phyloP scores from a whole-genome alignment of 805 yeast genomes.

The Ogataea glucozyma region DNA sequence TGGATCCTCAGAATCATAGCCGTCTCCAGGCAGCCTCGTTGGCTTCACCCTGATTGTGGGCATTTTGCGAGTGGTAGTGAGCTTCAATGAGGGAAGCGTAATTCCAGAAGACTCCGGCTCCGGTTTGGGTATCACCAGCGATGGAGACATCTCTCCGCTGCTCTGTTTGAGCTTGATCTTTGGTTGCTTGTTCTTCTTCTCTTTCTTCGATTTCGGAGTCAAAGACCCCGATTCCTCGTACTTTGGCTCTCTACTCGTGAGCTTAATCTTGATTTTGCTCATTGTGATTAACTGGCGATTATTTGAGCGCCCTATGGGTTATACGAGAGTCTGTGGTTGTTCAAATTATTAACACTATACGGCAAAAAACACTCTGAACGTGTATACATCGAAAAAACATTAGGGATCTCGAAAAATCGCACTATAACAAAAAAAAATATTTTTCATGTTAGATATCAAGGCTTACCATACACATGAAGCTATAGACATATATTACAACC shows the following conservation, averaged over 20 bases:
- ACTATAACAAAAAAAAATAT: no score
- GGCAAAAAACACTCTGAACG: no score
- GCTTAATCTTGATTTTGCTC: conserved; percentile 30
- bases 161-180: conserved; percentile 30
- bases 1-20: conserved; percentile 95
- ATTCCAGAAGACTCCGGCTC: conserved; percentile 6
- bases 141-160: conserved; percentile 14
- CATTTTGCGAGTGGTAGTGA: conserved; percentile 41
- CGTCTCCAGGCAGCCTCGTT: conserved; percentile 83
- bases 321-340: no score
- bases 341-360: no score
- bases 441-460: no score
- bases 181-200: conserved; percentile 27
- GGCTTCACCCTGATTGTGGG: conserved; percentile 57
- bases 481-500: no score
- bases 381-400: no score
- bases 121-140: conserved; percentile 10
- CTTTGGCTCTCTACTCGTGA: conserved; percentile 14
- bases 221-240: background rate
- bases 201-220: conserved; percentile 3
- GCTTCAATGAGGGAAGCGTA: conserved; percentile 27
- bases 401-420: no score
- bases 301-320: no score
- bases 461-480: no score
- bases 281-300: no score